Conservation (phyloP, 1,284 basidiomycete species). For the Boletus nobilissimus region DNA sequence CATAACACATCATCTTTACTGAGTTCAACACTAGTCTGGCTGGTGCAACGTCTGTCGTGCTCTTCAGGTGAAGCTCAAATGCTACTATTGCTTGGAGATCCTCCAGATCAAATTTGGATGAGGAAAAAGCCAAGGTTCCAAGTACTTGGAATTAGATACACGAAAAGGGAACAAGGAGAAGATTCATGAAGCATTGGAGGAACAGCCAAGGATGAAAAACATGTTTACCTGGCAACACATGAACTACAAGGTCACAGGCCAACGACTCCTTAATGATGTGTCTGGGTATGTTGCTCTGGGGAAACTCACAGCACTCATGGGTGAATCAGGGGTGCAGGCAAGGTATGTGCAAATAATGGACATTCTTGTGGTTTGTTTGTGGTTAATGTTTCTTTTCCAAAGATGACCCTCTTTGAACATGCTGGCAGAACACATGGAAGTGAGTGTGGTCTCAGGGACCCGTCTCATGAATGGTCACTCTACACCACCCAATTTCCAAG, state of each 20-base stretch:
- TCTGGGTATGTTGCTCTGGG: slow-evolving; percentile 87
- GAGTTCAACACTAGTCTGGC: slow-evolving; percentile 54
- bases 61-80: slow-evolving; percentile 57
- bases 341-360: slow-evolving; percentile 55
- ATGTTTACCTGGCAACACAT: slow-evolving; percentile 75
- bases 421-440: slow-evolving; percentile 81
- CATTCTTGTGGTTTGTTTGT: slow-evolving; percentile 27
- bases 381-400: slow-evolving; percentile 37
- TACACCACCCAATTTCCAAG: slow-evolving; percentile 79
- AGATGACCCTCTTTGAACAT: slow-evolving; percentile 88
- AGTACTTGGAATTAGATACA: slow-evolving; percentile 45
- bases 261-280: slow-evolving; percentile 79
- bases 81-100: slow-evolving; percentile 22
- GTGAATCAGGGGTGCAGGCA: slow-evolving; percentile 83
- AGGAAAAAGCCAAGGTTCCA: slow-evolving; percentile 45
- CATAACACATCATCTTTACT: slow-evolving; percentile 66
- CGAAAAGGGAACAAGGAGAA: slow-evolving; percentile 24
- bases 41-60: slow-evolving; percentile 46
- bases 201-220: slow-evolving; percentile 38
- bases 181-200: slow-evolving; percentile 20
- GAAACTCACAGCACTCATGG: slow-evolving; percentile 81
- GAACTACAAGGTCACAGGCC: slow-evolving; percentile 67
- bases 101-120: slow-evolving; percentile 15
- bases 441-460: slow-evolving; percentile 83
- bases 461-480: slow-evolving; percentile 81